These are phyloP conservation scores for Mrakia blollopis DNA, from an alignment of 768 basidiomycete genomes.

Conservation along the genomic window DNA sequence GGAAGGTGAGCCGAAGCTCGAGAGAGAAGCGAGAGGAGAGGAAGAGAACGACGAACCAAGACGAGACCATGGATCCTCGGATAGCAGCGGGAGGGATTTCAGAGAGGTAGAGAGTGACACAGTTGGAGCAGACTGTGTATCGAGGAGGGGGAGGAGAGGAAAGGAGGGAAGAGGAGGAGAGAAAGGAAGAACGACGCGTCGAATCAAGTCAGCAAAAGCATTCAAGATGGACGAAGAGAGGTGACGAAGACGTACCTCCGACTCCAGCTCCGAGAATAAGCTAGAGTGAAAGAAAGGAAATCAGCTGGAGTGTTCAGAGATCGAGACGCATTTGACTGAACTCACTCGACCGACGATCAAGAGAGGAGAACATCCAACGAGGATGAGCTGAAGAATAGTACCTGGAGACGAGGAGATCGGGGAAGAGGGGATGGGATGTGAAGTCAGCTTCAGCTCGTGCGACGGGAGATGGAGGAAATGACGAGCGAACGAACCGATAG, in stretches of 20 bases:
- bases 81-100: constrained; percentile 44
- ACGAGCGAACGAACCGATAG: constrained; percentile 35
- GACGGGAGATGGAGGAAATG: constrained; percentile 38
- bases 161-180: too few species aligned
- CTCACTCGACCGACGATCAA: constrained; percentile 40
- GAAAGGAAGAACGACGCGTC: too few species aligned
- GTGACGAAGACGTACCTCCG: constrained; percentile 28
- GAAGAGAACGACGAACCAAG: constrained; percentile 30
- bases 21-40: too few species aligned
- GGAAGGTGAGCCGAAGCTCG: too few species aligned
- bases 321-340: too few species aligned
- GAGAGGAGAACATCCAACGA: constrained; percentile 31
- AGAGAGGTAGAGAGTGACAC: constrained; percentile 43
- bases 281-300: neutral
- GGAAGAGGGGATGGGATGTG: neutral
- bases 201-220: too few species aligned
- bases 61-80: constrained; percentile 41
- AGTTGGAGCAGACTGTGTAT: constrained; percentile 33
- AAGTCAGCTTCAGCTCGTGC: constrained; percentile 28
- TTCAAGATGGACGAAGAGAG: too few species aligned
- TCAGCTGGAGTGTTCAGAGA: too few species aligned
- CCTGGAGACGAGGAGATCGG: constrained; percentile 23
- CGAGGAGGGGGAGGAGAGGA: too few species aligned
- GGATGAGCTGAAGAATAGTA: constrained; percentile 19
- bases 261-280: constrained; percentile 43